phyloP scores from a whole-genome alignment of 192 early-diverging fungal species.

The Lunasporangiospora selenospora region DNA sequence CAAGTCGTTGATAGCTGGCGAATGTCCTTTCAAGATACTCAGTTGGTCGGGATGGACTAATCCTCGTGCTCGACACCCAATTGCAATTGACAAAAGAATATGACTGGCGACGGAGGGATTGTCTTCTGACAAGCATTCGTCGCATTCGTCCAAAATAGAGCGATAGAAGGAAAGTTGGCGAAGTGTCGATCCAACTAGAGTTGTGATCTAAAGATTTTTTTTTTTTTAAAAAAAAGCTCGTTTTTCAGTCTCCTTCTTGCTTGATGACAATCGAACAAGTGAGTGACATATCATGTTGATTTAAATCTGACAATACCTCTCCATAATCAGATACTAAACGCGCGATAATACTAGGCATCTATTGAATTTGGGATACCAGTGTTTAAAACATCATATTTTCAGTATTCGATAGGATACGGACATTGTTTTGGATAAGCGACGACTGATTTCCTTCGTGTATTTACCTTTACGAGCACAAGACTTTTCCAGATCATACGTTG shows the following conservation, averaged over 20 bases:
- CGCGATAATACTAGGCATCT: too few relatives aligned
- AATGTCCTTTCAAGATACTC: constrained; percentile 9
- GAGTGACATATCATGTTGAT: too few relatives aligned
- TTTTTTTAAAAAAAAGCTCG: too few relatives aligned
- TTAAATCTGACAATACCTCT: too few relatives aligned
- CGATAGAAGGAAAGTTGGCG: constrained; percentile 35
- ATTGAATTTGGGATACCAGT: too few relatives aligned
- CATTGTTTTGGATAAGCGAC: too few relatives aligned
- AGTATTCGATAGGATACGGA: too few relatives aligned
- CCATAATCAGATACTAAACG: too few relatives aligned
- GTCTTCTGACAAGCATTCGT: constrained; percentile 28
- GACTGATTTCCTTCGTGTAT: neutral
- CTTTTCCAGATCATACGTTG: constrained; percentile 43
- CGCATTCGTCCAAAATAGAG: constrained; percentile 35
- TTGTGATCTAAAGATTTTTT: too few relatives aligned
- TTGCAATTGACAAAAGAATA: constrained; percentile 13
- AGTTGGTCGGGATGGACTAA: constrained; percentile 20
- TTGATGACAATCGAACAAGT: too few relatives aligned
- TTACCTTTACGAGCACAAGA: constrained; percentile 37
- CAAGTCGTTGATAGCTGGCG: neutral
- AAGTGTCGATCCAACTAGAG: constrained; percentile 19
- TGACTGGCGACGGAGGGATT: neutral
- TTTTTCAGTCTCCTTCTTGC: too few relatives aligned
- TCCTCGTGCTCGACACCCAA: constrained; percentile 16
- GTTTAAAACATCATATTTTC: too few relatives aligned